Conservation (phyloP, 768 basidiomycete genomes). For the Brasilioporus rufonigricans region DNA sequence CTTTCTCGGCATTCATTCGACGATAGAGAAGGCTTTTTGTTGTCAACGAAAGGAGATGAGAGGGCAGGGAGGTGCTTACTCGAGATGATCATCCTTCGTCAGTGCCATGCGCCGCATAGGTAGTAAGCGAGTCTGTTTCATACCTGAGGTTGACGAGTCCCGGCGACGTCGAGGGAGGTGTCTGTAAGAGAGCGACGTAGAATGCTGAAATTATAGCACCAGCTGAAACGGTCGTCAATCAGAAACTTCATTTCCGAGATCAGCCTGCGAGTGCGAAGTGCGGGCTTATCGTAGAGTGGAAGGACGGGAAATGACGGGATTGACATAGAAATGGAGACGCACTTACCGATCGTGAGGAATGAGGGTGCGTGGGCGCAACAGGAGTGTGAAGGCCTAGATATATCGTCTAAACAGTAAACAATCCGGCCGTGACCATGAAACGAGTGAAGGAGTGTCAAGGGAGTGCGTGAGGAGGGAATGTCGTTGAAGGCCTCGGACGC, state of each 20-base stretch:
- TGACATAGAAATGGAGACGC: background rate
- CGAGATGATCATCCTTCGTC: slow-evolving; percentile 27
- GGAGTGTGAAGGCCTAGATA: background rate
- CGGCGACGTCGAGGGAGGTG: slow-evolving; percentile 10
- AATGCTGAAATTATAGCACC: slow-evolving; percentile 9
- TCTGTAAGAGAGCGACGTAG: slow-evolving; percentile 9
- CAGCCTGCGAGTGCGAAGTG: slow-evolving; percentile 1
- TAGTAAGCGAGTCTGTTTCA: slow-evolving; percentile 24
- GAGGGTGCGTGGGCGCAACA: slow-evolving; percentile 3
- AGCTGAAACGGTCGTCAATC: slow-evolving; percentile 19
- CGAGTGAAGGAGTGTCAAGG: slow-evolving; percentile 5
- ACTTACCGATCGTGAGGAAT: slow-evolving; percentile 28
- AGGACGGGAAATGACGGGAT: slow-evolving; percentile 7
- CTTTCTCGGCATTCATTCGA: slow-evolving; percentile 34
- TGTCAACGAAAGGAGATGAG: slow-evolving; percentile 6
- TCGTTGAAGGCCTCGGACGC: slow-evolving; percentile 1
- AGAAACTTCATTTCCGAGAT: slow-evolving; percentile 18
- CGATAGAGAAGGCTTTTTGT: slow-evolving; percentile 29
- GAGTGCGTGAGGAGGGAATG: slow-evolving; percentile 3
- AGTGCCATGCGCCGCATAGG: slow-evolving; percentile 21
- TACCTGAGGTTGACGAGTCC: slow-evolving; percentile 11
- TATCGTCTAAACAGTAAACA: slow-evolving; percentile 4
- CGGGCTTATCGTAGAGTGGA: slow-evolving; percentile 4
- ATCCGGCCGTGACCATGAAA: slow-evolving; percentile 19
- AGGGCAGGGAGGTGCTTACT: slow-evolving; percentile 14